Evolutionary conservation across 2,329 filamentous ascomycete genomes (phyloP).

Genomic region (Aspergillus sergii): DNA sequence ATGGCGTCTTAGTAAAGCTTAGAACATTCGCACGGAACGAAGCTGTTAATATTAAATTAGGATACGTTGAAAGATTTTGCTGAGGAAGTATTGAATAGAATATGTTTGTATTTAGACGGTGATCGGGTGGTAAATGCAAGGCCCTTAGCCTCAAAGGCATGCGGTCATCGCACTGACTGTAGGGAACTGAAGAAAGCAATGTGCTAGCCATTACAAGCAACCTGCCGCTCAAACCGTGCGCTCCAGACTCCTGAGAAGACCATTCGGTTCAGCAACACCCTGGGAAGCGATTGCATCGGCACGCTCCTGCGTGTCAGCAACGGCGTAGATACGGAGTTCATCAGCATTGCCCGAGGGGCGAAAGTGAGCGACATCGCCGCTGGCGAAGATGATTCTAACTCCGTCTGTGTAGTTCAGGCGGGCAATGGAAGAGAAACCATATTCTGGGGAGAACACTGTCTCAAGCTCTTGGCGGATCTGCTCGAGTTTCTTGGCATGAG

Average conservation of each 20-base stretch:
- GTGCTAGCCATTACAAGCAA: no score
- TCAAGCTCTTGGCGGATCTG: constrained; percentile 29
- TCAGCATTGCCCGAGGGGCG: constrained; percentile 38
- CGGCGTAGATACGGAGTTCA: constrained; percentile 37
- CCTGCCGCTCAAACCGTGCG: constrained; percentile 11
- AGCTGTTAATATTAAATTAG: no score
- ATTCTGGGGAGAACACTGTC: constrained; percentile 30
- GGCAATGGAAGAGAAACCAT: constrained; percentile 27
- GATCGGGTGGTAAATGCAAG: background rate
- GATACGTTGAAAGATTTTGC: no score
- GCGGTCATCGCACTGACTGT: background rate
- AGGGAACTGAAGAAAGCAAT: no score
- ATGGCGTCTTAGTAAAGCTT: background rate
- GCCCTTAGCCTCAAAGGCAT: background rate
- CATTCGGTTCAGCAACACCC: constrained; percentile 31
- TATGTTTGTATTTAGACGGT: background rate
- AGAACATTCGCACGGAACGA: no score
- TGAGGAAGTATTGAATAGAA: background rate
- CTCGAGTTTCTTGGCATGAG: constrained; percentile 16
- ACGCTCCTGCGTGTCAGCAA: constrained; percentile 32
- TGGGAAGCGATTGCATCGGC: constrained; percentile 31
- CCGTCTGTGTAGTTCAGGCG: constrained; percentile 36
- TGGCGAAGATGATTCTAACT: constrained; percentile 33
- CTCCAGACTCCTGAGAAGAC: constrained; percentile 30
- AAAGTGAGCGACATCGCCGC: constrained; percentile 37